Conservation (phyloP, 2,329 filamentous ascomycete species). For the Ambrosiella cleistominuta region DNA sequence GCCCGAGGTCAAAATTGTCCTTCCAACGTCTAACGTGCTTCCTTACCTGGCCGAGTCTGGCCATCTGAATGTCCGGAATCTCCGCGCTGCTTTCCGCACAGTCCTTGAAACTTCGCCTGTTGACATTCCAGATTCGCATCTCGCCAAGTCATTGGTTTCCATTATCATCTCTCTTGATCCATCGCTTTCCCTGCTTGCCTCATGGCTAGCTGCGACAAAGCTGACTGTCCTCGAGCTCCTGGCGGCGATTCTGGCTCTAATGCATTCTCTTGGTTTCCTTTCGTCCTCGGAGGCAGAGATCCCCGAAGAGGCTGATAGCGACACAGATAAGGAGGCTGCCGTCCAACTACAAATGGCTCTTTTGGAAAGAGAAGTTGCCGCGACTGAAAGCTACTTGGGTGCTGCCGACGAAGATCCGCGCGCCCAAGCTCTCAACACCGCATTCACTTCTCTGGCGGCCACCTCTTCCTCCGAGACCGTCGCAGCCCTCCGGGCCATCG, state of each 20-base stretch:
- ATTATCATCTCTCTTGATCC: constrained; percentile 37
- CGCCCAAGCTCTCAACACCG: constrained; percentile 45
- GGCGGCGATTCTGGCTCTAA: constrained; percentile 45
- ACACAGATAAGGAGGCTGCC: constrained; percentile 12
- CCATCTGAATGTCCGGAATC: constrained; percentile 40
- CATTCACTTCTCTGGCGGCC: constrained; percentile 50
- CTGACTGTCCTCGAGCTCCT: constrained; percentile 50
- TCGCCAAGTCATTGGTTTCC: constrained; percentile 43
- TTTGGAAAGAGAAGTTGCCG: constrained; percentile 46
- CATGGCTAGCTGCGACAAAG: constrained; percentile 46
- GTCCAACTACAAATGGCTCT: constrained; percentile 40
- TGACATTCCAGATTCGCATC: constrained; percentile 26
- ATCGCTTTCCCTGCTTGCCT: constrained; percentile 50
- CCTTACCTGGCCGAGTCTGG: constrained; percentile 43
- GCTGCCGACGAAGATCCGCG: constrained; percentile 41
- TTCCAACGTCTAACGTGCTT: constrained; percentile 36
- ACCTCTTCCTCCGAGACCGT: constrained; percentile 45
- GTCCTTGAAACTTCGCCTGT: constrained; percentile 21
- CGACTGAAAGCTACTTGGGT: constrained; percentile 49
- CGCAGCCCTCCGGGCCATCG: constrained; percentile 42
- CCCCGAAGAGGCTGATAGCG: not conserved
- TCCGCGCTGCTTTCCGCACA: constrained; percentile 38
- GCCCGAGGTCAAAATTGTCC: constrained; percentile 18
- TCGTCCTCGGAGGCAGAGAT: not conserved
- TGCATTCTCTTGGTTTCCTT: constrained; percentile 46